Conservation (phyloP, 441 rosid species). For the Breynia disticha region DNA sequence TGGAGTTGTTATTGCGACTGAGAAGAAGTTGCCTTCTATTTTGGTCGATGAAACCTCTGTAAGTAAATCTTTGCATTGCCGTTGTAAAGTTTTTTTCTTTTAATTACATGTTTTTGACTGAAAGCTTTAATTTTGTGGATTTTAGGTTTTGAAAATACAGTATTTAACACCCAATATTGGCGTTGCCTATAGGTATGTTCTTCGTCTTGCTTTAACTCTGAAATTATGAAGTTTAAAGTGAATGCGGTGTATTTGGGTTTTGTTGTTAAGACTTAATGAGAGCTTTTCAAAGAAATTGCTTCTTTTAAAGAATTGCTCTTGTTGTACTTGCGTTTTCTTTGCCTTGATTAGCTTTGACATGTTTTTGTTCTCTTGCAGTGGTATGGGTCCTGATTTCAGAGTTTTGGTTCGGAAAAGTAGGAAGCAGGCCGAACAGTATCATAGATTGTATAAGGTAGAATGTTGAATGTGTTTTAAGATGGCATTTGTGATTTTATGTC, state of each 20-base stretch:
- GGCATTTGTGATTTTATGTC: background rate
- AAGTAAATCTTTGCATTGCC: slow-evolving; percentile 16
- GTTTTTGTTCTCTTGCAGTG: slow-evolving; percentile 39
- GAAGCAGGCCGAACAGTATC: slow-evolving; percentile 97
- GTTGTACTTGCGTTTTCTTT: background rate
- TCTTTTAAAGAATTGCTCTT: background rate
- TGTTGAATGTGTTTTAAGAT: slow-evolving; percentile 2
- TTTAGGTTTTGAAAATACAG: slow-evolving; percentile 93
- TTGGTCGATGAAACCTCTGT: slow-evolving; percentile 90
- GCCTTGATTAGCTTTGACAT: background rate
- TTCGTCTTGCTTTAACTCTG: background rate
- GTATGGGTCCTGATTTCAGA: slow-evolving; percentile 98
- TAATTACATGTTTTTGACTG: background rate
- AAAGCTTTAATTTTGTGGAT: background rate
- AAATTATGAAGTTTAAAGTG: background rate
- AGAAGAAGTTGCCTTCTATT: slow-evolving; percentile 87
- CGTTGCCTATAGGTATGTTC: slow-evolving; percentile 85
- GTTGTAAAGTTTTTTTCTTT: background rate
- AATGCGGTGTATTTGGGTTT: no score
- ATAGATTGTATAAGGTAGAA: slow-evolving; percentile 69
- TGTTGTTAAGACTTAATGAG: no score
- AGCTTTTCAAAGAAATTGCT: no score
- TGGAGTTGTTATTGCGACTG: slow-evolving; percentile 93
- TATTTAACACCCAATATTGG: slow-evolving; percentile 83
- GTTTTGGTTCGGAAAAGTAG: slow-evolving; percentile 96